Percentiles rank a stretch among this genome's conserved stretches.
phyloP scores from a whole-genome alignment of 2,329 filamentous ascomycete genomes.

The Blumeriella jaapii region DNA sequence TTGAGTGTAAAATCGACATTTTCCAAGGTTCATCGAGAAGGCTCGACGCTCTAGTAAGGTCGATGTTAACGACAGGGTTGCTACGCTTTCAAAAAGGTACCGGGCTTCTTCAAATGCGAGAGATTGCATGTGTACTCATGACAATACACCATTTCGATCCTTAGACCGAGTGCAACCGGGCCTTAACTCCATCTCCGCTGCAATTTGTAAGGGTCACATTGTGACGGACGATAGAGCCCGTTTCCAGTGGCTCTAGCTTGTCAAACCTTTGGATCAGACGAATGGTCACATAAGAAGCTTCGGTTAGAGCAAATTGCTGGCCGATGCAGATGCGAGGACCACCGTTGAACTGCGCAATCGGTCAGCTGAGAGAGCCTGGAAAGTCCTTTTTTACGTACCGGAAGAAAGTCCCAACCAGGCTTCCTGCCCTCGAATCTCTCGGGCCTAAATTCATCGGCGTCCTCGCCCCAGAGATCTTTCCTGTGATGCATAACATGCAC shows the following conservation, averaged over 20 bases:
- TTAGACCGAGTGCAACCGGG: conserved; percentile 23
- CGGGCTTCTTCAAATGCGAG: too few species aligned
- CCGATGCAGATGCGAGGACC: conserved; percentile 30
- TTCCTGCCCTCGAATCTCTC: conserved; percentile 29
- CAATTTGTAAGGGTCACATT: conserved; percentile 21
- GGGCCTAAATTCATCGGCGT: conserved; percentile 29
- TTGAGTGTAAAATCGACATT: too few species aligned
- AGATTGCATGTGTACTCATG: too few species aligned
- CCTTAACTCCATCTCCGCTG: conserved; percentile 28
- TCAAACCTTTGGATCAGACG: conserved; percentile 28
- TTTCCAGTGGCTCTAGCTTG: conserved; percentile 25
- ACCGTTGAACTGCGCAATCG: conserved; percentile 26
- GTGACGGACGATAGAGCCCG: conserved; percentile 22
- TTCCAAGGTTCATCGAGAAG: too few species aligned
- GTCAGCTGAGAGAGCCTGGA: conserved; percentile 1
- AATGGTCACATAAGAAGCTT: conserved; percentile 27
- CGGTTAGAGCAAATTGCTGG: conserved; percentile 30
- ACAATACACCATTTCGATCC: neutral
- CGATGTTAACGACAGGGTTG: too few species aligned
- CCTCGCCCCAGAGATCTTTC: conserved; percentile 29
- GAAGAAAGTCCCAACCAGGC: conserved; percentile 35
- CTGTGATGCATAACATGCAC: conserved; percentile 27
- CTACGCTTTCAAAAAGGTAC: too few species aligned
- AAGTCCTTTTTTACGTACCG: conserved; percentile 17
- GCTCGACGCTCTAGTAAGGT: too few species aligned